Evolutionary conservation across 495 filamentous ascomycete genomes (phyloP), one percentile per base, ranked within the genome.

Genomic region (Aspergillus heteromorphus): DNA sequence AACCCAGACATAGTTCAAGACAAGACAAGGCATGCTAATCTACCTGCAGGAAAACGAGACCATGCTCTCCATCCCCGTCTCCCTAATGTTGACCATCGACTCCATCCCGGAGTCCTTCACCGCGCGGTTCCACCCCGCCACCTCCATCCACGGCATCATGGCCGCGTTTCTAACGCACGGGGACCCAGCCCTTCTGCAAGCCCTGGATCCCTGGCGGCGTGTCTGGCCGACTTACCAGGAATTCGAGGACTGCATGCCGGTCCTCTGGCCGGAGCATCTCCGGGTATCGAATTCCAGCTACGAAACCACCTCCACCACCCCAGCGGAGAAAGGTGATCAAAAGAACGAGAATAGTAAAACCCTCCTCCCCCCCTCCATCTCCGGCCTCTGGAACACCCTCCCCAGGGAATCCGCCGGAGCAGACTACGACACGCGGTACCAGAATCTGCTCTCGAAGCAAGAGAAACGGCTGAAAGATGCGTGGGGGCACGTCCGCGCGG

Each of bases 61-160:
- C 14, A 68, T 93, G 53, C 70, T 89, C 13, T 67, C 77, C 14
- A 79, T 89, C 2, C 88, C 89, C 4, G 67, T 78, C 34, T 60
- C 75, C n/a, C 72, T 77, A 21, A 78, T 92, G 42, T 66, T 88
- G 17, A 85, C 79, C 25, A 64, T 79, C 48, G 73, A 84, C 53
- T 80, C 76, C 11, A 74, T 87, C 20, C 83, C 83, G 0, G n/a
- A 30, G 19, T 56, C 54, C 36, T 66, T 70, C 38, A 42, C 65
- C 3, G 70, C 74, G 14, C 31, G 63, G 19, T 72, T 79, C 45
- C 64, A 79, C 5, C 59, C 70, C n/a, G 70, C 68, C 49, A 77
- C 82, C 49, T 79, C 78, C 4, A 75, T 85, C 34, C 86, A 91
- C 54, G 84, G 80, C 2, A 71, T 86, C 16, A 72, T 89, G 4